Base-by-base conservation (phyloP, 164 flowering plant genomes). In the Paratinospora sagittata region DNA sequence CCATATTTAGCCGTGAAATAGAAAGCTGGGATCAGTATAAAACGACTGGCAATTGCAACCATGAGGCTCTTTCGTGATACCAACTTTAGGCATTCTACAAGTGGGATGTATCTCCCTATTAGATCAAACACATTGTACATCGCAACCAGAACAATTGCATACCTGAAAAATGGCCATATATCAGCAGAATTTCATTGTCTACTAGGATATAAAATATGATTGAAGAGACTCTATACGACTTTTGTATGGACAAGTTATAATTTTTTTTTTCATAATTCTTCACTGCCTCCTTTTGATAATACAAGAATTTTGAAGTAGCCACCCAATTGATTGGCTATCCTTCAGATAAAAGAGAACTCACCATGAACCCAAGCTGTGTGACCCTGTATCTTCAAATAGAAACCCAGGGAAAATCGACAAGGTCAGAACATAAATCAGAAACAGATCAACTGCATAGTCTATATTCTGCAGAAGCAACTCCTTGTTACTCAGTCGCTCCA, bases 341-440 rank as follows among this genome's bases (percentile, higher is more conserved):
- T 60, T n/a, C 21, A 10, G 8, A n/a, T 60, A 26, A 60, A 27
- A 34, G 36, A 66, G 64, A 1, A 71, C 76, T 70, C 73, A 92
- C 97, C 97, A 92, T 67, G 78, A 57, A 4, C 96, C 92, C 61
- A 92, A 76, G 70, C 86, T 76, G 74, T 92, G 96, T 19, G 81
- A 63, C 45, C 97, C 97, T 24, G 93, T 89, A 71, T 92, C 89
- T 74, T 92, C 97, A 12, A 81, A 80, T 67, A 90, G 80, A 78
- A 90, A 92, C 39, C 97, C 96, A 23, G 94, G 92, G 78, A 90
- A 89, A 60, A 92, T 88, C 0, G 96, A 88, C 68, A 92, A 72
- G 1, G 92, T 92, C 36, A 92, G 76, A 6, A 76, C 81, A 76
- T 86, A 88, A 57, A 88, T 87, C 34, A 90, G 79, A 76, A 84